These are phyloP conservation scores for Psilocybe sp. DNA, from an alignment of 768 basidiomycete species.

Conservation along the genomic window DNA sequence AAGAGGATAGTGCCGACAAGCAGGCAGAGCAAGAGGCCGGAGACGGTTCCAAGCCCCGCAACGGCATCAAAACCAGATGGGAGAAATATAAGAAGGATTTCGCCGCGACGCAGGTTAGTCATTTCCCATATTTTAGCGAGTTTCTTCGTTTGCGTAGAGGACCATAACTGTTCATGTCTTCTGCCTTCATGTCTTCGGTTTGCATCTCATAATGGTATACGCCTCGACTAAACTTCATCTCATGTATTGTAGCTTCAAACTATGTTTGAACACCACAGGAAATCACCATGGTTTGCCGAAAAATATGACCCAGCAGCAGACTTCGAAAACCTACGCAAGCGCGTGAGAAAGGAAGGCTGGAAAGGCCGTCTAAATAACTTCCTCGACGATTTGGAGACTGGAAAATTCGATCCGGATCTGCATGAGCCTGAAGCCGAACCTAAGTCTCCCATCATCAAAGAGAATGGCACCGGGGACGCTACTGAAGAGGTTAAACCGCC, in stretches of 20 bases:
- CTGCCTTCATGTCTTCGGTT: conserved; percentile 13
- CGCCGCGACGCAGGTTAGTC: conserved; percentile 77
- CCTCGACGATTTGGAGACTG: conserved; percentile 75
- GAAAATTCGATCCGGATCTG: conserved; percentile 80
- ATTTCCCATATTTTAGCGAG: conserved; percentile 14
- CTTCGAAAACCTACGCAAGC: conserved; percentile 64
- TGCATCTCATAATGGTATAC: conserved; percentile 13
- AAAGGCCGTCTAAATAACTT: conserved; percentile 70
- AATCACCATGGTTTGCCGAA: conserved; percentile 96
- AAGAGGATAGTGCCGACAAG: conserved; percentile 83
- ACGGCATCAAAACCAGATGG: conserved; percentile 81
- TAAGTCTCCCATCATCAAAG: conserved; percentile 46
- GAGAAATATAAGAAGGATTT: conserved; percentile 95
- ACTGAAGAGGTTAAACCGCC: conserved; percentile 41
- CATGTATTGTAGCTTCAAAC: conserved; percentile 78
- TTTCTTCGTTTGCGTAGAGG: conserved; percentile 24
- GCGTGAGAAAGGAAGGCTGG: conserved; percentile 86
- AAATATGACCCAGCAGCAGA: conserved; percentile 85
- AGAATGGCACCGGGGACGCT: conserved; percentile 42
- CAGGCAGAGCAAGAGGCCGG: conserved; percentile 81
- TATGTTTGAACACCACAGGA: conserved; percentile 93
- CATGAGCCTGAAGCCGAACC: conserved; percentile 58
- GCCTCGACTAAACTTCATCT: conserved; percentile 30
- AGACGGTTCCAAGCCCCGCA: conserved; percentile 78
- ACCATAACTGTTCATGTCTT: conserved; percentile 14